Evolutionary conservation across 352 stramenopile species (phyloP).

Genomic region (Globisporangium paroecandrum): DNA sequence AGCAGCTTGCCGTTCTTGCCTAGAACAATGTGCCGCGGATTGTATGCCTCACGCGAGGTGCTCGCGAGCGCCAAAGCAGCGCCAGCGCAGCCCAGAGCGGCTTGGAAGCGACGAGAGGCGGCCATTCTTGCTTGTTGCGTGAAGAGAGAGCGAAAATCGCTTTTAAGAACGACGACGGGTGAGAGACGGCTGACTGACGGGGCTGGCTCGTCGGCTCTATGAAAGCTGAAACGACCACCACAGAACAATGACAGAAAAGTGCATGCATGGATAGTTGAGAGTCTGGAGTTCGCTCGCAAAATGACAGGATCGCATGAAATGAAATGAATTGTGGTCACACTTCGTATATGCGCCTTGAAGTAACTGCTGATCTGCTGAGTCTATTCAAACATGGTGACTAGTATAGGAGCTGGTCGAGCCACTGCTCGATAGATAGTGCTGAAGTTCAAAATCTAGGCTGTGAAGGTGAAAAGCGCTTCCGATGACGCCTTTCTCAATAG

Average conservation of each 20-base stretch:
- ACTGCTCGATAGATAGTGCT: not conserved
- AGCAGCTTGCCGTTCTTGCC: constrained; percentile 30
- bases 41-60: constrained; percentile 8
- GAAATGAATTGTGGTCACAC: too few relatives aligned
- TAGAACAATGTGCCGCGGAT: constrained; percentile 34
- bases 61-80: not conserved
- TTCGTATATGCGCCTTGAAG: too few relatives aligned
- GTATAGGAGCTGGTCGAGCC: not conserved
- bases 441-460: not conserved
- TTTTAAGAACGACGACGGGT: not conserved
- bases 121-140: not conserved
- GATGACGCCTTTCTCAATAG: constrained; percentile 5
- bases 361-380: too few relatives aligned
- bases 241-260: not conserved
- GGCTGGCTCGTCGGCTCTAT: not conserved
- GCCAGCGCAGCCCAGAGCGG: not conserved
- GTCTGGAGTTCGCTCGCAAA: too few relatives aligned
- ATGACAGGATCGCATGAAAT: too few relatives aligned
- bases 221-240: not conserved
- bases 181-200: not conserved
- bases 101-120: not conserved
- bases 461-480: constrained; percentile 6
- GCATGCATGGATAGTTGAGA: not conserved
- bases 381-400: too few relatives aligned
- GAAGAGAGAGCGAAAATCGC: not conserved